These are phyloP conservation scores for Fraxinus sp. DNA, from an alignment of 305 asterid genomes.

Conservation along the genomic window DNA sequence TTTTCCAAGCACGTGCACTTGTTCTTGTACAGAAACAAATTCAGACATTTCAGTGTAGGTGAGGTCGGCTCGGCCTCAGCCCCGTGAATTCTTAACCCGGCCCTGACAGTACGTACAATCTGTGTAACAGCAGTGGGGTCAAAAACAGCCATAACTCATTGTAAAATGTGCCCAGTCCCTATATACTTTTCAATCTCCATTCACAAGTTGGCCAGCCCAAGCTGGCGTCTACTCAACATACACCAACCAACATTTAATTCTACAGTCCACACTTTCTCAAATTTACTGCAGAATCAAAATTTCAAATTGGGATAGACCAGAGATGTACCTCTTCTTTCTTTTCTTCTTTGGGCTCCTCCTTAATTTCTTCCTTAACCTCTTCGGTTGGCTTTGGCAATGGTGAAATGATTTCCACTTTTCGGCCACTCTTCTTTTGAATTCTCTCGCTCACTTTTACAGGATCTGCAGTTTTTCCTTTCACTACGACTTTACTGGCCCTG, in stretches of 20 bases:
- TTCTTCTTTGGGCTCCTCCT: constrained; percentile 41
- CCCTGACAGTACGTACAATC: constrained; percentile 5
- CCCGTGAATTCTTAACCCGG: constrained; percentile 8
- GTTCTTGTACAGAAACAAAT: not conserved
- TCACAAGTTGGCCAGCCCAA: constrained; percentile 32
- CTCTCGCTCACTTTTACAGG: constrained; percentile 57
- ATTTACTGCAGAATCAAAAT: not conserved
- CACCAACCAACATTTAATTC: constrained; percentile 15
- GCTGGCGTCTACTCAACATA: constrained; percentile 14
- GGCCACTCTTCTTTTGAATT: constrained; percentile 49
- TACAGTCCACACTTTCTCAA: not conserved
- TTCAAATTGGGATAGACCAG: not conserved
- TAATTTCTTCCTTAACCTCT: constrained; percentile 29
- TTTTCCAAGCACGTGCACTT: not conserved
- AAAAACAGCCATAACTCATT: constrained; percentile 23
- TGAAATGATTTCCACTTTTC: constrained; percentile 51
- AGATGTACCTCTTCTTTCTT: constrained; percentile 59
- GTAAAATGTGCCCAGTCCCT: constrained; percentile 46
- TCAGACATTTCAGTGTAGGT: not conserved
- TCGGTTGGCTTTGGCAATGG: constrained; percentile 51
- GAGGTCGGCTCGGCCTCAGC: not conserved
- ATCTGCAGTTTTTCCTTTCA: constrained; percentile 54
- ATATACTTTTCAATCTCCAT: constrained; percentile 42
- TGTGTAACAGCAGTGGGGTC: constrained; percentile 24
- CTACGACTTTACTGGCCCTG: constrained; percentile 63